Evolutionary conservation across 371 early-diverging fungal genomes (phyloP).

Genomic region (Syncephalastrum monosporum): DNA sequence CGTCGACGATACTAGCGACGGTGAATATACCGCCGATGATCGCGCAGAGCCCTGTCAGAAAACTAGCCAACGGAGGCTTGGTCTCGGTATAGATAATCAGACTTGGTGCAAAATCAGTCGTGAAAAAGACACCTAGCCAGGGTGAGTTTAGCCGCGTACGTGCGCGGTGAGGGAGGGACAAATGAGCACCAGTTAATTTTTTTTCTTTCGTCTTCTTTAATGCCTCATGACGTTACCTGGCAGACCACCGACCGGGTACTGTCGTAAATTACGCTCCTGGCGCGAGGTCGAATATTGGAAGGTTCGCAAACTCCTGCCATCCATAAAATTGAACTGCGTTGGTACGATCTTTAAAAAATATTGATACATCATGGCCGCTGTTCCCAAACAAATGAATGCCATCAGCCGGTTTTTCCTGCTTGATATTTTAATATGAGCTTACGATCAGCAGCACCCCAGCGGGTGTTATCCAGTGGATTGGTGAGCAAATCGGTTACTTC

Average conservation of each 20-base stretch:
- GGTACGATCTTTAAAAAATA: constrained; percentile 94
- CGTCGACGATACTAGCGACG: constrained; percentile 90
- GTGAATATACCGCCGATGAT: constrained; percentile 95
- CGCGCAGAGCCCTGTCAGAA: constrained; percentile 89
- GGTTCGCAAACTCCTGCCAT: constrained; percentile 66
- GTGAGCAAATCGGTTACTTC: constrained; percentile 30
- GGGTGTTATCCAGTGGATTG: constrained; percentile 78
- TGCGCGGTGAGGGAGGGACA: too few species aligned
- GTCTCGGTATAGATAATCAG: constrained; percentile 82
- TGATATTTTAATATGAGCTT: constrained; percentile 9
- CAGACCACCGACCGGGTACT: constrained; percentile 40
- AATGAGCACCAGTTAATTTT: too few species aligned
- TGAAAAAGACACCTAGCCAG: constrained; percentile 80
- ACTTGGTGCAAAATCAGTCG: constrained; percentile 96
- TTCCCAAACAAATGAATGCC: too few species aligned
- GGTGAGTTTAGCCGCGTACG: background rate
- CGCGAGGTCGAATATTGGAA: constrained; percentile 95
- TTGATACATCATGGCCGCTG: constrained; percentile 68
- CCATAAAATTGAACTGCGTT: constrained; percentile 74
- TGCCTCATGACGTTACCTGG: constrained; percentile 46
- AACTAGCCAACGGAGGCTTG: constrained; percentile 79
- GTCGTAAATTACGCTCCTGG: constrained; percentile 57
- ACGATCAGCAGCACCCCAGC: constrained; percentile 48
- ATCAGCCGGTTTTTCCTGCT: background rate
- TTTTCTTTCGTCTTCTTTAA: too few species aligned